Evolutionary conservation across 2,329 filamentous ascomycete species (phyloP).

Genomic region (Calonectria multiphialidica): DNA sequence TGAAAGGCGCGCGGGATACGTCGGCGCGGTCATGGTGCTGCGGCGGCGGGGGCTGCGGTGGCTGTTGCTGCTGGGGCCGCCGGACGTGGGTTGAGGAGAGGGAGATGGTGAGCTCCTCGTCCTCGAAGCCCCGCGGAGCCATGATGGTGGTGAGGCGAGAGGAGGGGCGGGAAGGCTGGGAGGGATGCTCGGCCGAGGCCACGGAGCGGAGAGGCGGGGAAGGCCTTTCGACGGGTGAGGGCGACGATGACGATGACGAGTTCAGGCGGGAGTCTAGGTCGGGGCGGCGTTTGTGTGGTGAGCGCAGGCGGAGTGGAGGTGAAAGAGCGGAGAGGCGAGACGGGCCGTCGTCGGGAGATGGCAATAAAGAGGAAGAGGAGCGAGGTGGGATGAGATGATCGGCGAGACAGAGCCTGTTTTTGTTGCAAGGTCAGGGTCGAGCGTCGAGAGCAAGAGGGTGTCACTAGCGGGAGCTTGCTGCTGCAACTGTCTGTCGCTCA

Average conservation of each 20-base stretch:
- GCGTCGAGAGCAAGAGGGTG: not conserved
- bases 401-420: constrained; percentile 3
- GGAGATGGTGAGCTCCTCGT: constrained; percentile 86
- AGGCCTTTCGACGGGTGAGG: constrained; percentile 22
- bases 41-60: constrained; percentile 39
- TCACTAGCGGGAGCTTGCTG: not conserved
- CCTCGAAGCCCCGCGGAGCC: constrained; percentile 74
- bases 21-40: constrained; percentile 41
- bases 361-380: constrained; percentile 9
- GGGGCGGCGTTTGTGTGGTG: constrained; percentile 12
- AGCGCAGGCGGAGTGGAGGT: constrained; percentile 10
- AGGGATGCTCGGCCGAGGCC: constrained; percentile 33
- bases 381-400: constrained; percentile 29
- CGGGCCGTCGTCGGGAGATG: not conserved
- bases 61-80: constrained; percentile 56
- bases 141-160: constrained; percentile 54
- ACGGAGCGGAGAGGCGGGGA: constrained; percentile 25
- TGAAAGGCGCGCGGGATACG: constrained; percentile 45
- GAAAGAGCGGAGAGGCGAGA: not conserved
- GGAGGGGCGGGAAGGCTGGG: constrained; percentile 13
- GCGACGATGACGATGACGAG: constrained; percentile 5
- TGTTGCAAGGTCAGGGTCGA: constrained; percentile 1
- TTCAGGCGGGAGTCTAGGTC: not conserved
- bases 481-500: constrained; percentile 13
- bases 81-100: constrained; percentile 75